A percentile compares a stretch with the other conserved stretches of the same genome.
Evolutionary conservation across 192 early-diverging fungal species (phyloP).

Genomic region (Geranomyces michiganensis): DNA sequence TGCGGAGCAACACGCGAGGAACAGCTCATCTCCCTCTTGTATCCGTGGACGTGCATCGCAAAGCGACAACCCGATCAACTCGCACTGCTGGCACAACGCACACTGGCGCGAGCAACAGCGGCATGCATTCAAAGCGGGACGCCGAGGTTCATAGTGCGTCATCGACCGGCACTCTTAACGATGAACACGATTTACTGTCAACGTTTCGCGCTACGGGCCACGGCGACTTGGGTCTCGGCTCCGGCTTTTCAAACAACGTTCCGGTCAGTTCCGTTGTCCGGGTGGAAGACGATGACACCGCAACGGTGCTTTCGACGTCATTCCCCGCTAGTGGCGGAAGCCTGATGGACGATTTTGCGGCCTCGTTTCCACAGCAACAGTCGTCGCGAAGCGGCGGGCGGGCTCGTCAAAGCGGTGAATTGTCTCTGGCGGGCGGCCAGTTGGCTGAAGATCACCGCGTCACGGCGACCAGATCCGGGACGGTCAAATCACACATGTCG

Average conservation of each 20-base stretch:
- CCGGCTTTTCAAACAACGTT: constrained; percentile 16
- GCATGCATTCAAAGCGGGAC: neutral
- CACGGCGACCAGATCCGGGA: neutral
- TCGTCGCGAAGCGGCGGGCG: neutral
- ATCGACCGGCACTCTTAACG: constrained; percentile 10
- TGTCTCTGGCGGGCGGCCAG: neutral
- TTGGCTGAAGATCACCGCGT: neutral
- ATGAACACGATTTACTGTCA: constrained; percentile 12
- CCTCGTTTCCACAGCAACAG: neutral
- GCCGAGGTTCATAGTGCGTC: neutral
- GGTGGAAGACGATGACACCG: constrained; percentile 18
- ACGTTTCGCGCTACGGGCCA: neutral
- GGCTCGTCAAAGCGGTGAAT: neutral
- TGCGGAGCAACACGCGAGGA: neutral
- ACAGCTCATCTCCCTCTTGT: neutral
- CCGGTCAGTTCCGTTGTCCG: constrained; percentile 29
- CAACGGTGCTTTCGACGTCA: neutral
- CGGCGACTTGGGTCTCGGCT: constrained; percentile 26
- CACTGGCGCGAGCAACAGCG: neutral
- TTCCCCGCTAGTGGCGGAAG: neutral
- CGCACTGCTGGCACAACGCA: neutral
- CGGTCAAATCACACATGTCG: constrained; percentile 15
- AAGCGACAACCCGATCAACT: neutral
- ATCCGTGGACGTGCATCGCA: neutral
- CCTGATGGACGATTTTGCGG: too few species aligned